These are phyloP conservation scores for Exophiala calicioides DNA, from an alignment of 2,329 filamentous ascomycete genomes.

Conservation along the genomic window DNA sequence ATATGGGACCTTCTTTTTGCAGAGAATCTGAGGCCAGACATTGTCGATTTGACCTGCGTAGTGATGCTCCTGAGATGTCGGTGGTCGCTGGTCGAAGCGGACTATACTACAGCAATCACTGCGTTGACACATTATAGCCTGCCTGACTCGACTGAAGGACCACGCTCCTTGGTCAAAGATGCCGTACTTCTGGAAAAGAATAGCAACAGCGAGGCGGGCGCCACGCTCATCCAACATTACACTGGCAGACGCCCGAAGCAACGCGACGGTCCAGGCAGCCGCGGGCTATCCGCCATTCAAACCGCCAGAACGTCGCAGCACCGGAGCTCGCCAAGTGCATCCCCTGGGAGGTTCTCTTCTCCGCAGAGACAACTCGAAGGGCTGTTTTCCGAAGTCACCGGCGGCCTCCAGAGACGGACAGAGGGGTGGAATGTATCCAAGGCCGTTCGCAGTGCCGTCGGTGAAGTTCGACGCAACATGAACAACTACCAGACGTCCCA, in stretches of 20 bases:
- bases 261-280: slow-evolving; percentile 26
- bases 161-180: slow-evolving; percentile 82
- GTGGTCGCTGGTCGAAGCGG: slow-evolving; percentile 82
- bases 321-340: slow-evolving; percentile 38
- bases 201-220: slow-evolving; percentile 44
- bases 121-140: slow-evolving; percentile 81
- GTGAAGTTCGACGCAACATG: slow-evolving; percentile 49
- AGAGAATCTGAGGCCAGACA: slow-evolving; percentile 73
- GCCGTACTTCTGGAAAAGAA: slow-evolving; percentile 60
- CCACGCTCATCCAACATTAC: slow-evolving; percentile 49
- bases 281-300: slow-evolving; percentile 25
- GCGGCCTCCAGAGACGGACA: slow-evolving; percentile 49
- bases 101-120: slow-evolving; percentile 83
- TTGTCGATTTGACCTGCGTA: slow-evolving; percentile 89
- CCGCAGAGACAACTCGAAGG: slow-evolving; percentile 46
- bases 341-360: slow-evolving; percentile 40
- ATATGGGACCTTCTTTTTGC: slow-evolving; percentile 94
- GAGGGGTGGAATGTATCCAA: slow-evolving; percentile 53
- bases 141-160: slow-evolving; percentile 62
- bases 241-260: slow-evolving; percentile 46
- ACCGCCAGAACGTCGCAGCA: slow-evolving; percentile 27
- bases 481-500: slow-evolving; percentile 45
- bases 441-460: slow-evolving; percentile 50
- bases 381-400: slow-evolving; percentile 51
- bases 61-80: slow-evolving; percentile 90